These are phyloP conservation scores for Drechslerella coelobrocha DNA, from an alignment of 2,329 filamentous ascomycete genomes.

Conservation along the genomic window DNA sequence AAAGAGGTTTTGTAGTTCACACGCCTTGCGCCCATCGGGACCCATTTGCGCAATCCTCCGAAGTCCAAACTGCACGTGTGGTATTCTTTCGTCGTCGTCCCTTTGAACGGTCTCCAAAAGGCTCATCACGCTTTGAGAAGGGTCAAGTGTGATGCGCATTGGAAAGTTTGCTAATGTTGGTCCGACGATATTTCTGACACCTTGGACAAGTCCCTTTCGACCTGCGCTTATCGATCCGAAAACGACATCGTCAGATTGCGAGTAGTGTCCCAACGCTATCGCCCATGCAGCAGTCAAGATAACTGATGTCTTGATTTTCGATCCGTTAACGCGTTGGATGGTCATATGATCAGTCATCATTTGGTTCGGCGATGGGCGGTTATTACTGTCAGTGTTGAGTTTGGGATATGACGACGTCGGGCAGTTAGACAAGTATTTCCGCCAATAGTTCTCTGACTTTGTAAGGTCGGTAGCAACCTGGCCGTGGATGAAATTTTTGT, in stretches of 20 bases:
- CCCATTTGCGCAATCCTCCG: slow-evolving; percentile 16
- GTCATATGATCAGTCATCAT: slow-evolving; percentile 12
- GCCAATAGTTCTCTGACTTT: slow-evolving; percentile 7
- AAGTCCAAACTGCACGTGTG: slow-evolving; percentile 11
- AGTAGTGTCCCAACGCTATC: slow-evolving; percentile 3
- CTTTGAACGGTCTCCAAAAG: slow-evolving; percentile 7
- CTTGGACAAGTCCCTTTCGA: slow-evolving; percentile 6
- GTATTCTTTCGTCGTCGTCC: slow-evolving; percentile 3
- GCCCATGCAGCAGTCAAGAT: slow-evolving; percentile 13
- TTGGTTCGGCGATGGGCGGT: slow-evolving; percentile 4
- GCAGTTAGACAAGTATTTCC: slow-evolving; percentile 13
- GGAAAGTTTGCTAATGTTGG: slow-evolving; percentile 7
- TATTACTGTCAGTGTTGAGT: not conserved
- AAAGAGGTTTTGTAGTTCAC: slow-evolving; percentile 14
- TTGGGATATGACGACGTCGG: slow-evolving; percentile 10
- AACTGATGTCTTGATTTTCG: slow-evolving; percentile 14
- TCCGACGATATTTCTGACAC: slow-evolving; percentile 9
- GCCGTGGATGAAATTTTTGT: slow-evolving; percentile 8
- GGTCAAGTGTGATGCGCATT: slow-evolving; percentile 12
- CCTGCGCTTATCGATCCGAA: slow-evolving; percentile 19
- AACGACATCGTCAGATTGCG: slow-evolving; percentile 16
- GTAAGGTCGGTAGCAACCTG: not conserved
- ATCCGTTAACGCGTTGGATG: slow-evolving; percentile 5
- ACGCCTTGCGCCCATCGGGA: slow-evolving; percentile 12
- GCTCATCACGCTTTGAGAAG: slow-evolving; percentile 12